Conservation (phyloP, 1,284 basidiomycete genomes). For the Cryptococcus sp. region DNA sequence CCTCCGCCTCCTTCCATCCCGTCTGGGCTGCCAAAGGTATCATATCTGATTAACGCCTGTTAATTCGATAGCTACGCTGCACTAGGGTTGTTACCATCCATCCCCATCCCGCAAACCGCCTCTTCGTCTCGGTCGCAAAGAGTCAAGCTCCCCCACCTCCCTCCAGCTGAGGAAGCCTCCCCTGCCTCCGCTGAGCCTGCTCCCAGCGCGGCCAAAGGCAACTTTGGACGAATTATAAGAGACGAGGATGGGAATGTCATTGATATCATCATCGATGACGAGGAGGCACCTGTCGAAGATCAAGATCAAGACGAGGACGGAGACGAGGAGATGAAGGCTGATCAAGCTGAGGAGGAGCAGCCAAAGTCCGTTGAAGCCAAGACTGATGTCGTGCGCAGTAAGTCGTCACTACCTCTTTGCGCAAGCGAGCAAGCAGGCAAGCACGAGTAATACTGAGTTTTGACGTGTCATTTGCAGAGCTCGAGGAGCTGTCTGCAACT, state of each 20-base stretch:
- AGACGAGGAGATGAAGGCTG: constrained; percentile 23
- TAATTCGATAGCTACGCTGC: constrained; percentile 47
- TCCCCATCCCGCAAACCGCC: constrained; percentile 38
- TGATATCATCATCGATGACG: constrained; percentile 70
- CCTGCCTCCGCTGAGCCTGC: not conserved
- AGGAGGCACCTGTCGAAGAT: constrained; percentile 49
- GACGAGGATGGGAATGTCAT: constrained; percentile 80
- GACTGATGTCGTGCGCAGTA: constrained; percentile 53
- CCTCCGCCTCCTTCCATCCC: not conserved
- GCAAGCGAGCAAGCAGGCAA: not conserved
- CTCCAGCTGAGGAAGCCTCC: constrained; percentile 33
- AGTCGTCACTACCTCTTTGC: constrained; percentile 17
- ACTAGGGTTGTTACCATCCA: constrained; percentile 48
- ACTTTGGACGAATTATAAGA: constrained; percentile 80
- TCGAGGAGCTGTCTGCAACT: constrained; percentile 44
- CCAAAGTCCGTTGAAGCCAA: constrained; percentile 43
- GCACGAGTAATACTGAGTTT: not conserved
- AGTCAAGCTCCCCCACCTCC: constrained; percentile 57
- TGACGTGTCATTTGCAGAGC: constrained; percentile 30
- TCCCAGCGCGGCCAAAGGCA: constrained; percentile 39
- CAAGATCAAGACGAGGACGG: constrained; percentile 50
- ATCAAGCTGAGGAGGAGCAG: constrained; percentile 21
- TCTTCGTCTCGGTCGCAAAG: constrained; percentile 33
- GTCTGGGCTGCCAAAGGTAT: not conserved
- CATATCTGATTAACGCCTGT: not conserved